These are phyloP conservation scores for Halophytophthora batemanensis DNA, from an alignment of 352 stramenopile genomes.

Conservation along the genomic window DNA sequence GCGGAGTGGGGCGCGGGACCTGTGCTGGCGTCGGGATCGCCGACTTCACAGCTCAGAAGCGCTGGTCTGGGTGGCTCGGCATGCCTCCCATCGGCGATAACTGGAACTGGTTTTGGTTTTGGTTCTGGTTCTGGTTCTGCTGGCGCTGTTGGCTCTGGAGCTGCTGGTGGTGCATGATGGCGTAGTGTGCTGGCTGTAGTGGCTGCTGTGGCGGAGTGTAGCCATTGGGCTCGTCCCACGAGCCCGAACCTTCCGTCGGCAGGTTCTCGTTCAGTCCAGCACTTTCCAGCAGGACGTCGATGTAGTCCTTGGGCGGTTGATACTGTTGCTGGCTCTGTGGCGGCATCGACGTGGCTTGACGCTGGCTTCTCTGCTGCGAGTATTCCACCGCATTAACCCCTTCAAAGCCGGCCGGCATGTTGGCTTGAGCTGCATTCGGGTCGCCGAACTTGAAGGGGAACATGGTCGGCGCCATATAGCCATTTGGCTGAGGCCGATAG, in stretches of 20 bases:
- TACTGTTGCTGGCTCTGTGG: slow-evolving; percentile 29
- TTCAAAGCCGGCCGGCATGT: slow-evolving; percentile 11
- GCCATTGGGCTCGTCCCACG: slow-evolving; percentile 22
- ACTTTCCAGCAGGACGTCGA: slow-evolving; percentile 60
- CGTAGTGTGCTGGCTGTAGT: not conserved
- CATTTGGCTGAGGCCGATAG: slow-evolving; percentile 12
- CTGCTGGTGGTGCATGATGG: slow-evolving; percentile 7
- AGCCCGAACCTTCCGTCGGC: slow-evolving; percentile 18
- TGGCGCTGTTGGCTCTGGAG: slow-evolving; percentile 24
- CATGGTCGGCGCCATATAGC: slow-evolving; percentile 27
- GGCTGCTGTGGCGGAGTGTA: slow-evolving; percentile 16
- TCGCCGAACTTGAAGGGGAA: slow-evolving; percentile 33
- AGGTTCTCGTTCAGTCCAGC: slow-evolving; percentile 49
- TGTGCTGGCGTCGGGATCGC: too few relatives aligned
- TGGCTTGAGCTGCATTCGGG: slow-evolving; percentile 9
- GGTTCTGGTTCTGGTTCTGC: too few relatives aligned
- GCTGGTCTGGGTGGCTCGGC: slow-evolving; percentile 19
- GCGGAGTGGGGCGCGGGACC: too few relatives aligned
- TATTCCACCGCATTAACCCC: slow-evolving; percentile 24
- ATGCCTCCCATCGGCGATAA: slow-evolving; percentile 29
- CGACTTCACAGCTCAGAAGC: too few relatives aligned
- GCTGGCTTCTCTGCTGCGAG: slow-evolving; percentile 15
- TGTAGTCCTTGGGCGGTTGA: slow-evolving; percentile 41
- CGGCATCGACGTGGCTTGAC: slow-evolving; percentile 10
- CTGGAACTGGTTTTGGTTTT: slow-evolving; percentile 28